Base-by-base conservation (phyloP, 306 rosid genomes). In the Lithocarpus polystachyus region DNA sequence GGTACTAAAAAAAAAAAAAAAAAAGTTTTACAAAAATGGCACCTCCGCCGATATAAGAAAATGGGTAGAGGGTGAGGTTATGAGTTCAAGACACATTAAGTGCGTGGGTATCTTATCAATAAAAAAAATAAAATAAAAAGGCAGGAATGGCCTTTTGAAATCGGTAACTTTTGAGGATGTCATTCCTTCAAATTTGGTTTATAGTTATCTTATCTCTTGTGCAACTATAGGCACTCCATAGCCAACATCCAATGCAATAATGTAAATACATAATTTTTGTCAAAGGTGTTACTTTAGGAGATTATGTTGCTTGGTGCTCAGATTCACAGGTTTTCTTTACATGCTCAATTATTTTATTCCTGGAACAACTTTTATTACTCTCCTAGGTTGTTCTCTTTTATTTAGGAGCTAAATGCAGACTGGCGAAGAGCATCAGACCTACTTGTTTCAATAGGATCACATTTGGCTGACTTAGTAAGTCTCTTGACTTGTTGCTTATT, bases 381-480 rank as follows among this genome's bases (percentile, higher is more conserved):
- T 64, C 53, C 75, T 64, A 28, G 75, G 72, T 73, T 79, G 54
- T 80, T 72, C 43, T 70, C 59, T 74, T 78, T 75, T 48, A 60
- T 89, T 80, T 86, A 94, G 97, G 95, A 92, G 61, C 86, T 92
- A 77, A 89, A 87, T 85, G 83, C 89, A 28, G 97, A 94, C 73
- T 94, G 97, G 97, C 97, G 89, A 84, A 87, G 95, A 78, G 94
- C 98, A 67, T 79, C 97, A 78, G 84, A 86, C 75, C 86, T 92
- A 72, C 97, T 94, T 85, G 97, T 94, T 75, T 89, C 98, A 17
- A 91, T 94, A 72, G 97, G 97, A 71, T 90, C 89, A 72, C 97
- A 94, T 88, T 89, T 94, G 74, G 81, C 89, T 33, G 97, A 92
- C 73, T 94, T 62, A 43, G 98, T 94, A 84, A 88, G 98, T 88